These are phyloP conservation scores for Pichia phayaonensis DNA, from an alignment of 805 yeast species.

Conservation along the genomic window DNA sequence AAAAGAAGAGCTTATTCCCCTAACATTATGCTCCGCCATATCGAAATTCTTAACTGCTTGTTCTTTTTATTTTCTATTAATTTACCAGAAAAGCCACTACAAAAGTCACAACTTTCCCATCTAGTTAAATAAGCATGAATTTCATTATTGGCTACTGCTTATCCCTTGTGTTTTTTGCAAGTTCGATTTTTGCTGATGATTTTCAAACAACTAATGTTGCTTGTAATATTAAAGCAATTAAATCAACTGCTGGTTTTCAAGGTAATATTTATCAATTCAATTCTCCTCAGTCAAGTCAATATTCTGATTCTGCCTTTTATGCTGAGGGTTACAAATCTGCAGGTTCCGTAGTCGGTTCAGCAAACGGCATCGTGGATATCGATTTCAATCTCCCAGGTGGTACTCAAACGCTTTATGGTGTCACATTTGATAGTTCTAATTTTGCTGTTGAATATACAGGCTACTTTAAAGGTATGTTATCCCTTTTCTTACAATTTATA, in stretches of 20 bases:
- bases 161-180: background rate
- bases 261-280: background rate
- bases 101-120: background rate
- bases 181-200: background rate
- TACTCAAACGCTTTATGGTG: constrained; percentile 1
- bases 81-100: too few relatives aligned
- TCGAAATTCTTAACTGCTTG: too few relatives aligned
- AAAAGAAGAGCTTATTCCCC: background rate
- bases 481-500: background rate
- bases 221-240: background rate
- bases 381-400: background rate
- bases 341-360: background rate
- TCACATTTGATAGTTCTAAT: background rate
- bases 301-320: constrained; percentile 4
- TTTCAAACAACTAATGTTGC: background rate
- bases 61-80: too few relatives aligned
- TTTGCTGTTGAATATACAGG: constrained; percentile 7
- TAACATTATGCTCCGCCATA: too few relatives aligned
- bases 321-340: constrained; percentile 2
- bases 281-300: background rate
- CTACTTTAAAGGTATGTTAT: constrained; percentile 8
- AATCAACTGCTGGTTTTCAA: background rate
- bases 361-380: constrained; percentile 3
- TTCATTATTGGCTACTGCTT: background rate
- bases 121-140: background rate